phyloP scores from a whole-genome alignment of 805 yeast species.

The Ogataea populi-albae region DNA sequence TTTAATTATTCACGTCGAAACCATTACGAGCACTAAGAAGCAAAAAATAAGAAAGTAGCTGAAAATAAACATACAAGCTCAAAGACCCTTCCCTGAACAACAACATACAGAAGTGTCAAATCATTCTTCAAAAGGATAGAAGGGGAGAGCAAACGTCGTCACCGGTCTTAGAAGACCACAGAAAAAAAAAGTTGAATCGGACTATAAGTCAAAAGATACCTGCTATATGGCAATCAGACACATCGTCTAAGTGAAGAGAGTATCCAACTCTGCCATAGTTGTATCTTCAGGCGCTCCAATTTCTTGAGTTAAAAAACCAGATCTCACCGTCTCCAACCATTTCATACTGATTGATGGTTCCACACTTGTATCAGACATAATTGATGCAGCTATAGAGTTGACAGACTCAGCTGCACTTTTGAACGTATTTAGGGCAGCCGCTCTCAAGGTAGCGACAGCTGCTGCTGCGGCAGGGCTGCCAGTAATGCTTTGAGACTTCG shows the following conservation, averaged over 20 bases:
- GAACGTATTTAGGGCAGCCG: constrained; percentile 58
- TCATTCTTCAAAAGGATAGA: no score
- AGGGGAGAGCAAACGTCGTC: constrained; percentile 6
- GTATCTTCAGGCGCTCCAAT: constrained; percentile 78
- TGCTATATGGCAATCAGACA: no score
- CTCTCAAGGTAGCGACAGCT: constrained; percentile 71
- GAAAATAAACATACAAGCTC: constrained; percentile 15
- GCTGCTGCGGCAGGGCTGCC: constrained; percentile 66
- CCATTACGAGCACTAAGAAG: constrained; percentile 11
- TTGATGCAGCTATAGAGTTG: constrained; percentile 32
- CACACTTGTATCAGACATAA: constrained; percentile 34
- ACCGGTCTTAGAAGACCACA: not conserved
- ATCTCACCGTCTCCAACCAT: constrained; percentile 72
- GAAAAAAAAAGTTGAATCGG: no score
- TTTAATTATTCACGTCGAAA: constrained; percentile 15
- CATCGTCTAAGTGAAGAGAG: constrained; percentile 39
- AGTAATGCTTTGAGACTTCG: constrained; percentile 51
- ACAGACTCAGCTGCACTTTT: constrained; percentile 37
- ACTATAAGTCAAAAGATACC: no score
- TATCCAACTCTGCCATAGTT: constrained; percentile 65
- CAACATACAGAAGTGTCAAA: no score
- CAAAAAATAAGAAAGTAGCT: constrained; percentile 7
- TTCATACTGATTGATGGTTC: constrained; percentile 45
- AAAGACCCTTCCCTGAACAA: constrained; percentile 9
- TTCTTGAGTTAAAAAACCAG: constrained; percentile 75